Base-by-base conservation (phyloP, 2,329 filamentous ascomycete species). In the Trichothecium roseum region DNA sequence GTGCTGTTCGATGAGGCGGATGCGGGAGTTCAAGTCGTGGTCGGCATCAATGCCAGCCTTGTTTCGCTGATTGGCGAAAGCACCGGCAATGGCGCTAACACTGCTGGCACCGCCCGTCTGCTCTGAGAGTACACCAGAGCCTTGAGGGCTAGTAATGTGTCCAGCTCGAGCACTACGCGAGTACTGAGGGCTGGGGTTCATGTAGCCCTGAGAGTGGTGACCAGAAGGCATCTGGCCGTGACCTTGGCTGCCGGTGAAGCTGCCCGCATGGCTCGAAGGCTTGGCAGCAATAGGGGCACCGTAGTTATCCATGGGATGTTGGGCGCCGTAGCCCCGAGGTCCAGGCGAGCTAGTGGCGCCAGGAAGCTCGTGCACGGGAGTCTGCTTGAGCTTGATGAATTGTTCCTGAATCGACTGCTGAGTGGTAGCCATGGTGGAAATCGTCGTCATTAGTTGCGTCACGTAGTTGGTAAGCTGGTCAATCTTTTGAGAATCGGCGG, bases 401-500 rank as follows among this genome's bases (percentile, higher is more conserved):
- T 73, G 71, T 29, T 70, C 70, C 53, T 87, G 81, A 44, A 86
- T 76, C 37, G 81, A 71, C 4, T 72, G 60, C 57, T 88, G 83
- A 2, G 72, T 70, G 5, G 73, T 60, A 5, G 78, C 78, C 78
- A 89, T 78, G 10, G 72, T 72, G 28, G 76, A 73, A 17, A 89
- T 69, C 30, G 78, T 84, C 42, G 80, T 74, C 3, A 78, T 73
- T 38, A 88, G 65, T 17, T 74, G 71, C 22, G 70, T 71, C 4
- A 85, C 76, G 20, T 84, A 69, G 12, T 70, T 68, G 7, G 78
- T 69, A n/a, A 89, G 67, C 48, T 84, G 74, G 36, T 83, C 75
- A 39, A 88, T 81, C 68, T 87, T 87, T 44, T 66, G 63, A 36
- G 58, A 62, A 37, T 78, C 71, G 4, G 62, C 60, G 5, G 53